These are phyloP conservation scores for Phlebiopsis gigantea DNA, from an alignment of 768 basidiomycete genomes.

Conservation along the genomic window DNA sequence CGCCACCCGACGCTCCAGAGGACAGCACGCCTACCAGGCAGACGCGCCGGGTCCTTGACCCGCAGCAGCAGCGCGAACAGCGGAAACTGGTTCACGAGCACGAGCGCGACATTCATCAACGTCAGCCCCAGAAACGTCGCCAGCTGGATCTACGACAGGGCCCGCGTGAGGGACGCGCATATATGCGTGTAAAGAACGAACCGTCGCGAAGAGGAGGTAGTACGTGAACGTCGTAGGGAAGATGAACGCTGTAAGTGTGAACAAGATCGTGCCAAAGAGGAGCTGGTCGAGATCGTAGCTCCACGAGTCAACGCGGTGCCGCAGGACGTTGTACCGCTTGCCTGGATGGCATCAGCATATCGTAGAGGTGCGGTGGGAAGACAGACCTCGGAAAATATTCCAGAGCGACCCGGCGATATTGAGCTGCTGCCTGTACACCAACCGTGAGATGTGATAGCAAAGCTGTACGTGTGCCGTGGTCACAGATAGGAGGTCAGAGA, in stretches of 20 bases:
- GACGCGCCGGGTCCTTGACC: constrained; percentile 73
- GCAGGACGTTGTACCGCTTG: constrained; percentile 81
- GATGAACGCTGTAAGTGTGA: constrained; percentile 76
- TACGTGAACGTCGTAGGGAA: constrained; percentile 86
- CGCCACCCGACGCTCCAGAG: background rate
- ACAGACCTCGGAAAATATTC: constrained; percentile 84
- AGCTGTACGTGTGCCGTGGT: constrained; percentile 69
- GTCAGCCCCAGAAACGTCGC: constrained; percentile 56
- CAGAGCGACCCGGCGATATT: constrained; percentile 63
- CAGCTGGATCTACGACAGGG: constrained; percentile 41
- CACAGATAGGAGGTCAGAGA: constrained; percentile 60
- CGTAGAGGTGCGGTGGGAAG: background rate
- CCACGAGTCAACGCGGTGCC: constrained; percentile 86
- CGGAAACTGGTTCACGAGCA: constrained; percentile 89
- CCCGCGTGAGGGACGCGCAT: background rate
- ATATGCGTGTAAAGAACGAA: constrained; percentile 34
- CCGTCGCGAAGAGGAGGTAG: constrained; percentile 74
- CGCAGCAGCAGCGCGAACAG: constrained; percentile 84
- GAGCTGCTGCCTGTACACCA: constrained; percentile 58
- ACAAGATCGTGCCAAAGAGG: constrained; percentile 87
- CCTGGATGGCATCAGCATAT: constrained; percentile 40
- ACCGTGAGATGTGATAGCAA: constrained; percentile 59
- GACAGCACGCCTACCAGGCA: constrained; percentile 56
- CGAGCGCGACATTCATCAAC: constrained; percentile 55
- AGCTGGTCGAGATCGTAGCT: constrained; percentile 92